Conservation (phyloP, 2,329 filamentous ascomycete species). For the Colletotrichum navitas region DNA sequence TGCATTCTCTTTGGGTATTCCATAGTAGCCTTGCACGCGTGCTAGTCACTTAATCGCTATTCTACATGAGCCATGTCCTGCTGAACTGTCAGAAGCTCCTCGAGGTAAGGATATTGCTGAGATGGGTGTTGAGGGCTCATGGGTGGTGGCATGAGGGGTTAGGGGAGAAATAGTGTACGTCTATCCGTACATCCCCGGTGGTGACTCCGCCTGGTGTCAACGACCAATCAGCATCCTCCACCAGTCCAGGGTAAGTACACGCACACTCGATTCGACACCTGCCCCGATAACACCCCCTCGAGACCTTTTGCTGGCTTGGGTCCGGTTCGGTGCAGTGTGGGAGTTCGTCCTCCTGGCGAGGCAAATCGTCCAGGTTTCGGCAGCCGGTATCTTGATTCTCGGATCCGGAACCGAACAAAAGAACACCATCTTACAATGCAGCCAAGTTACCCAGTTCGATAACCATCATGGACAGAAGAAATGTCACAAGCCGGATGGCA, state of each 20-base stretch:
- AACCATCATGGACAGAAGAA: constrained; percentile 1
- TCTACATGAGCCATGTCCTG: constrained; percentile 6
- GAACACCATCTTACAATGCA: constrained; percentile 9
- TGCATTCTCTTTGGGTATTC: constrained; percentile 26
- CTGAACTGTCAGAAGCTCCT: constrained; percentile 10
- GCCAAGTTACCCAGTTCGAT: constrained; percentile 15
- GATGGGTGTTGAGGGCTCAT: not conserved
- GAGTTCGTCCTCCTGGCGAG: constrained; percentile 25
- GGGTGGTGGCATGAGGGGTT: not conserved
- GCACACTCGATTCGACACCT: constrained; percentile 20
- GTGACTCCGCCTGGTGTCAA: constrained; percentile 1
- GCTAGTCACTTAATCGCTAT: constrained; percentile 19
- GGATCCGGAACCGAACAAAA: constrained; percentile 16
- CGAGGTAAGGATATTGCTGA: not conserved
- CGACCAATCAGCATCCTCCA: not conserved
- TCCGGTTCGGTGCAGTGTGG: constrained; percentile 19
- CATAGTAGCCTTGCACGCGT: constrained; percentile 15
- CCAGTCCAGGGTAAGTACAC: not conserved
- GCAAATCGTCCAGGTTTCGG: constrained; percentile 17
- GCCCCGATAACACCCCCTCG: constrained; percentile 2
- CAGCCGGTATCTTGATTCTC: constrained; percentile 21
- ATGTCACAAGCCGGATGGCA: constrained; percentile 1
- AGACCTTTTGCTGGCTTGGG: constrained; percentile 14
- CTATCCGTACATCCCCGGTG: not conserved
- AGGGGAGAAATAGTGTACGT: not conserved